Conservation (phyloP, 306 rosid genomes). For the Amphicarpaea edgeworthii region DNA sequence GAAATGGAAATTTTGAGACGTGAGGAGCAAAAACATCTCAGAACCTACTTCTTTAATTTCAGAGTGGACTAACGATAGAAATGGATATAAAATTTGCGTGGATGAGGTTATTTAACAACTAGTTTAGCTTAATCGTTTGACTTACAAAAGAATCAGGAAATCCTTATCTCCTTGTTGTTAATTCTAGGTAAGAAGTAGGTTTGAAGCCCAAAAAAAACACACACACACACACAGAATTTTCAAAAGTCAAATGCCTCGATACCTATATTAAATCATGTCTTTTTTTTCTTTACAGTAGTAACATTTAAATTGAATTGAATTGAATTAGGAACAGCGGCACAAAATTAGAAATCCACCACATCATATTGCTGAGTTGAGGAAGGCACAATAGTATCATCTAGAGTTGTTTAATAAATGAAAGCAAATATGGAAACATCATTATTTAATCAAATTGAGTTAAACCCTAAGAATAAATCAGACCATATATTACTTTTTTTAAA, state of each 20-base stretch:
- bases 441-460: background rate
- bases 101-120: slow-evolving; percentile 25
- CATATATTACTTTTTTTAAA: too few species aligned
- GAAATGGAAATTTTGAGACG: slow-evolving; percentile 19
- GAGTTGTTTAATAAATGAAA: background rate
- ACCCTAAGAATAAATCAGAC: background rate
- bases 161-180: slow-evolving; percentile 35
- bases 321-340: background rate
- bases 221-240: background rate
- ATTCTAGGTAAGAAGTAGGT: slow-evolving; percentile 39
- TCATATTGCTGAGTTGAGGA: background rate
- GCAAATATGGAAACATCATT: background rate
- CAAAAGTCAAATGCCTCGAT: background rate
- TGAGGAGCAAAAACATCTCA: slow-evolving; percentile 12
- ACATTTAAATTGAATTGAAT: too few species aligned
- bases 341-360: background rate
- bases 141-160: background rate
- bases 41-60: background rate
- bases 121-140: slow-evolving; percentile 24
- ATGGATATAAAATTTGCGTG: slow-evolving; percentile 14
- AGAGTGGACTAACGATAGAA: background rate
- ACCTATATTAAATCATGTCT: background rate
- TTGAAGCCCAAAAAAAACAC: background rate
- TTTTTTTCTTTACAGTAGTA: background rate
- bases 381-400: background rate